These are phyloP conservation scores for Boletellus sp. DNA, from an alignment of 768 basidiomycete genomes.

Conservation along the genomic window DNA sequence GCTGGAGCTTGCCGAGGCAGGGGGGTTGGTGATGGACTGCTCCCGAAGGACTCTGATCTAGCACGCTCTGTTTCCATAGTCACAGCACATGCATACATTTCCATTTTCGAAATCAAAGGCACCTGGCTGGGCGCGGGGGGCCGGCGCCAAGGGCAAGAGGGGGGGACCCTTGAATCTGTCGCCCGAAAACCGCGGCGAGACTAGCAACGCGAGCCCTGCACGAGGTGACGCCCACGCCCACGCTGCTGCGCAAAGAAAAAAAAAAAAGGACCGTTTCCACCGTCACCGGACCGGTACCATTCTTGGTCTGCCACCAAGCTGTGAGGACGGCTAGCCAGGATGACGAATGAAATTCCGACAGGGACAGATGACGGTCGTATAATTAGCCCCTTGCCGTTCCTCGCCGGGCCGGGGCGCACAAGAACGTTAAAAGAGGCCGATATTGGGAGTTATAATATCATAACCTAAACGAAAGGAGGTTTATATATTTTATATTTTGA, in stretches of 20 bases:
- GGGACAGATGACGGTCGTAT: constrained; percentile 7
- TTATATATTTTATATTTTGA: too few species aligned
- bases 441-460: too few species aligned
- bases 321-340: neutral
- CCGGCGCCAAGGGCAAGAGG: too few species aligned
- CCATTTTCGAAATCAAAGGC: constrained; percentile 2
- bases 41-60: constrained; percentile 29
- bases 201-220: too few species aligned
- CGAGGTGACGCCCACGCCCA: too few species aligned
- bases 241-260: too few species aligned
- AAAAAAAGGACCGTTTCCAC: too few species aligned
- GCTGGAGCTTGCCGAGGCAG: constrained; percentile 24
- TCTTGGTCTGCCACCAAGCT: neutral
- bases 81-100: constrained; percentile 14
- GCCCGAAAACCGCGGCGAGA: too few species aligned
- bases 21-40: constrained; percentile 22
- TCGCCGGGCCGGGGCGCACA: too few species aligned
- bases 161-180: too few species aligned
- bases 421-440: too few species aligned
- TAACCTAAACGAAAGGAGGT: too few species aligned
- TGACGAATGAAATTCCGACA: neutral
- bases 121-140: constrained; percentile 1
- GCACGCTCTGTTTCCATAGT: constrained; percentile 25
- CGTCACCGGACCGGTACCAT: constrained; percentile 5
- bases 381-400: constrained; percentile 10